These are phyloP conservation scores for Plenodomus biglobosus DNA, from an alignment of 2,329 filamentous ascomycete species.

Conservation along the genomic window DNA sequence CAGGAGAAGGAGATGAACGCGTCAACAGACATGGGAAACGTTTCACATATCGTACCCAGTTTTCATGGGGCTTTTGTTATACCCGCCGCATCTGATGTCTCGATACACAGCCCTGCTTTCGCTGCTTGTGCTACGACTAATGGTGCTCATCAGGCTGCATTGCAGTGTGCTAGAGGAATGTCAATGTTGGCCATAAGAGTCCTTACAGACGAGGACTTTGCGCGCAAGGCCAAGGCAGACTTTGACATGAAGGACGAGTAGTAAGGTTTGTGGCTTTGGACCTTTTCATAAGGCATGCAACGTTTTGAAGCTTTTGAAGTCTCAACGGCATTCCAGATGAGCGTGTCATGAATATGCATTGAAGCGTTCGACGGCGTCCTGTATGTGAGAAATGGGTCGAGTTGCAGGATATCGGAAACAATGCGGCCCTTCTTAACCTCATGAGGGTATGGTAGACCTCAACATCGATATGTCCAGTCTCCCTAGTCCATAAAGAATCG, in stretches of 20 bases:
- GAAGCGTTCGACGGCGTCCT: too few species aligned
- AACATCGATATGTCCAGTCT: neutral
- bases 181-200: slow-evolving; percentile 32
- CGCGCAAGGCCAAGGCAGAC: slow-evolving; percentile 12
- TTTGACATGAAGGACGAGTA: slow-evolving; percentile 17
- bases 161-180: slow-evolving; percentile 52
- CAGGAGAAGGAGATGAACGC: slow-evolving; percentile 44
- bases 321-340: too few species aligned
- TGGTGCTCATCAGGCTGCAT: slow-evolving; percentile 45
- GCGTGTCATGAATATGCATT: too few species aligned
- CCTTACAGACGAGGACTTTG: slow-evolving; percentile 18
- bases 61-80: slow-evolving; percentile 55
- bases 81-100: slow-evolving; percentile 41
- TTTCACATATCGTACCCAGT: slow-evolving; percentile 17
- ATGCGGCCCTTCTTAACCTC: too few species aligned
- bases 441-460: neutral
- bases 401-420: too few species aligned
- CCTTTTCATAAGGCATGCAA: neutral
- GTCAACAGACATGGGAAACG: slow-evolving; percentile 21
- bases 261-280: neutral
- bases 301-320: too few species aligned
- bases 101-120: slow-evolving; percentile 49
- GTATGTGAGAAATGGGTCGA: too few species aligned
- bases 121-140: slow-evolving; percentile 48
- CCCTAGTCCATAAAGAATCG: neutral